Base-by-base conservation (phyloP, 2,329 filamentous ascomycete genomes). In the Alternaria sp. region DNA sequence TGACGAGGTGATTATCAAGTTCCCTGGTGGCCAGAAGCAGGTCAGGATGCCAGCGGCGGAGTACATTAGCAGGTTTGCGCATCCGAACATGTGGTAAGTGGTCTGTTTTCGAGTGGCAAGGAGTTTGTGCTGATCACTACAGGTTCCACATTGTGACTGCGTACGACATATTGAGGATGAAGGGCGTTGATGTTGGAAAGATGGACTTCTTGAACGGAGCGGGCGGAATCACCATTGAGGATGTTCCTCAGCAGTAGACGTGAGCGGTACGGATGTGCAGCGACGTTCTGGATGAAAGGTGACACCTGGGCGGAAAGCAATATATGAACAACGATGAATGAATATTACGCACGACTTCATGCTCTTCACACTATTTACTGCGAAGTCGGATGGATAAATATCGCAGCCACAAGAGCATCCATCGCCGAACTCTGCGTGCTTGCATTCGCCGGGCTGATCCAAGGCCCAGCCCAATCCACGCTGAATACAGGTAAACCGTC, bases 381-480 rank as follows among this genome's bases (percentile, higher is more conserved):
- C 2, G 6, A 4, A 22, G 10, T 41, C 18, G 3, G 0, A 1
- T 1, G 5, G 3, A 16, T 20, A 5, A 25, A 3, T 25, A 25
- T 16, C 2, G 18, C 18, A 4, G 46, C 90, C 60, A 92, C 86
- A 30, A 92, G 78, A 36, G 84, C 86, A 77, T 92, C 90, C 76
- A 92, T 78, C 0, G 87, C 90, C 18, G 86, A 87, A 70, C 85
- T 87, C 46, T 92, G 90, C 22, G 87, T 87, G 49, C 85, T 83
- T 2, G 88, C 87, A 66, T 83, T 82, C 2, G 82, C 85, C 11
- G 83, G 81, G 1, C 74, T 59, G 6, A 72, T 70, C 40, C 85
- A 85, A 0, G 89, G 89, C 0, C 89, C 90, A 1, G 84, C 81
- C 90, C 90, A 92, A n/a, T 86, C 80, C 2, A 89, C 79, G 20